Conservation (phyloP, 1,139 yeast genomes). For the Geotrichum carabidarum region DNA sequence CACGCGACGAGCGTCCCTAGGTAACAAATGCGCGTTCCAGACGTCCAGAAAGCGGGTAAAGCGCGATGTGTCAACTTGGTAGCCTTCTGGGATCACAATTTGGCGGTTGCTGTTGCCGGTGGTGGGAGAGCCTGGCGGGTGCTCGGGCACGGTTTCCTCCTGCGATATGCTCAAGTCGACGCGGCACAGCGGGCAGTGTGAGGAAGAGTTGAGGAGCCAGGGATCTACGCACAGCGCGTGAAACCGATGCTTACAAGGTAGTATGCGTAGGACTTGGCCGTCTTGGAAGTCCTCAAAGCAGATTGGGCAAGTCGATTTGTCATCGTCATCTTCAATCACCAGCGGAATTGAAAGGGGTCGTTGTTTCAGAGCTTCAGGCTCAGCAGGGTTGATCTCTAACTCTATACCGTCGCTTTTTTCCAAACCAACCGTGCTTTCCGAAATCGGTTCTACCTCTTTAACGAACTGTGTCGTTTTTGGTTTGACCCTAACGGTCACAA, state of each 20-base stretch:
- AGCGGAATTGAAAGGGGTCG: background rate
- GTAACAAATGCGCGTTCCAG: conserved; percentile 37
- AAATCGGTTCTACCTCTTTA: conserved; percentile 6
- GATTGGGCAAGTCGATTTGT: conserved; percentile 70
- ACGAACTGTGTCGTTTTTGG: conserved; percentile 3
- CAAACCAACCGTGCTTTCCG: background rate
- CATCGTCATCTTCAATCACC: conserved; percentile 41
- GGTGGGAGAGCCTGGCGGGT: conserved; percentile 23
- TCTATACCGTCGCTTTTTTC: background rate
- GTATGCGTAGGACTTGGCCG: conserved; percentile 59
- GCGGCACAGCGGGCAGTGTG: conserved; percentile 81
- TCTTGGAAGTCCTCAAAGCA: conserved; percentile 57
- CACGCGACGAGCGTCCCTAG: conserved; percentile 32
- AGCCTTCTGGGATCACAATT: conserved; percentile 27
- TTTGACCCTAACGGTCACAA: conserved; percentile 30
- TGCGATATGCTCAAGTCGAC: conserved; percentile 44
- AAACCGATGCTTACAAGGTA: conserved; percentile 77
- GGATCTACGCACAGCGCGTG: conserved; percentile 78
- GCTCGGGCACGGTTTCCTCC: conserved; percentile 28
- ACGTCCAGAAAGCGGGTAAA: conserved; percentile 34
- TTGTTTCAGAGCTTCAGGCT: background rate
- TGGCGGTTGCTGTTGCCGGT: background rate
- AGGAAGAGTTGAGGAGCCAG: conserved; percentile 69
- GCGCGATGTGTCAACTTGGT: conserved; percentile 29
- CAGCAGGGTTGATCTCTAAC: background rate